Base-by-base conservation (phyloP, 306 rosid genomes). In the Inga leiocalycina region DNA sequence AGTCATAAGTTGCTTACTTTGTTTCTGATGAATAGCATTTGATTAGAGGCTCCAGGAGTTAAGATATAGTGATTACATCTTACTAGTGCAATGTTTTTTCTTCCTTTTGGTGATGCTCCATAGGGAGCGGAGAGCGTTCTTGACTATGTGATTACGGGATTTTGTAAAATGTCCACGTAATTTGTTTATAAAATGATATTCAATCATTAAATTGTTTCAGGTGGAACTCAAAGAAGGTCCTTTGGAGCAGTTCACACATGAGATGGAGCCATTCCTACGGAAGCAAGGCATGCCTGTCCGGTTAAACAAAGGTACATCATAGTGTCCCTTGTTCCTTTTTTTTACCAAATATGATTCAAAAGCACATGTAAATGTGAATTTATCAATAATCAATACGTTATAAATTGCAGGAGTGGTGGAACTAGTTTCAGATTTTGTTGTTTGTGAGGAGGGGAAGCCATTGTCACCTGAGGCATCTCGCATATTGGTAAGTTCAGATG, bases 201-300 rank as follows among this genome's bases (percentile, higher is more conserved):
- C 39, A 24, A 22, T 72, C 41, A 41, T 72, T 46, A 6, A 65
- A 61, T 37, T 79, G 30, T 74, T 77, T 62, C 76, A 96, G 99
- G 99, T 96, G 72, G 97, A 92, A 85, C 98, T 96, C 68, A 85
- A 90, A 72, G 99, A 96, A 86, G 99, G 99, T 45, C 97, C 99
- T 84, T 77, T 96, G 82, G 99, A 92, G 79, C 95, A 89, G 80
- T 94, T 96, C 84, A 88, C 92, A 10, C 99, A 96, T 84, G 99
- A 96, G 89, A 96, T 96, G 99, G 99, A 96, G 75, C 99, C 99
- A 56, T 89, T 93, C 71, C 91, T 96, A 27, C 90, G 99, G 46
- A 96, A 96, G 89, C 97, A 92, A 81, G 97, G 99, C 76, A 88
- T 96, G 95, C 99, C 99, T 57, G 97, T 96, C 70, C 97, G 99